Conservation (phyloP, 2,329 filamentous ascomycete genomes). For the Exophiala mesophila region DNA sequence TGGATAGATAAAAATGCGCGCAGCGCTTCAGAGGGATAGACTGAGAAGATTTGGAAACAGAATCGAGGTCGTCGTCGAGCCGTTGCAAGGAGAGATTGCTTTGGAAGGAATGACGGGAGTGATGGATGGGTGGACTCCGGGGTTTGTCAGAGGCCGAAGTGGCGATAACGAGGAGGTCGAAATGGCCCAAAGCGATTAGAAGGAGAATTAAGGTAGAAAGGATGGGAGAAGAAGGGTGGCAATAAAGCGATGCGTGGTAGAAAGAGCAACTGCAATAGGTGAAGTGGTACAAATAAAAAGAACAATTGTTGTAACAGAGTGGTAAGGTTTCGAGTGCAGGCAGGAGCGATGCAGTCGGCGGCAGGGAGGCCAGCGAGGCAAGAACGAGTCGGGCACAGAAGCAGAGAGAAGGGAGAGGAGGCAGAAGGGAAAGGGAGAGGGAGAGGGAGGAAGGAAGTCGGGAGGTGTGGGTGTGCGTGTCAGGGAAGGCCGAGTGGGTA, state of each 20-base stretch:
- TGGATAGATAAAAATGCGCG: conserved; percentile 17
- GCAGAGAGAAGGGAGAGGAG: conserved; percentile 7
- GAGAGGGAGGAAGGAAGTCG: conserved; percentile 10
- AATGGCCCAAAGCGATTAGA: neutral
- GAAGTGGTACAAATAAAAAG: conserved; percentile 18
- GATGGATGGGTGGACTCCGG: conserved; percentile 4
- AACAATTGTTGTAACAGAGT: conserved; percentile 4
- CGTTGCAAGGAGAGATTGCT: conserved; percentile 13
- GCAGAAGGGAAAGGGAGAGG: conserved; percentile 19
- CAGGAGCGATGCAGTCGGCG: conserved; percentile 12
- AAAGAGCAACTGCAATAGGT: neutral
- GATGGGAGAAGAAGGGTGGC: neutral
- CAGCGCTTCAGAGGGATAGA: conserved; percentile 12
- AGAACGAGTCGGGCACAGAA: neutral
- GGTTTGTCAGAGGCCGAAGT: conserved; percentile 6
- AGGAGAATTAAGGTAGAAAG: conserved; percentile 1
- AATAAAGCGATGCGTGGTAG: neutral
- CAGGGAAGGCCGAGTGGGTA: too few relatives aligned
- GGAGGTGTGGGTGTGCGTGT: too few relatives aligned
- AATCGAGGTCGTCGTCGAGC: conserved; percentile 5
- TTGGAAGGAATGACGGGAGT: conserved; percentile 24
- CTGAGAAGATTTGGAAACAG: conserved; percentile 10
- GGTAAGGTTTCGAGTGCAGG: conserved; percentile 5
- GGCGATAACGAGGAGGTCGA: neutral
- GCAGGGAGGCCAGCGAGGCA: conserved; percentile 18